phyloP scores from a whole-genome alignment of 805 yeast species.

The Komagataella ulmi region DNA sequence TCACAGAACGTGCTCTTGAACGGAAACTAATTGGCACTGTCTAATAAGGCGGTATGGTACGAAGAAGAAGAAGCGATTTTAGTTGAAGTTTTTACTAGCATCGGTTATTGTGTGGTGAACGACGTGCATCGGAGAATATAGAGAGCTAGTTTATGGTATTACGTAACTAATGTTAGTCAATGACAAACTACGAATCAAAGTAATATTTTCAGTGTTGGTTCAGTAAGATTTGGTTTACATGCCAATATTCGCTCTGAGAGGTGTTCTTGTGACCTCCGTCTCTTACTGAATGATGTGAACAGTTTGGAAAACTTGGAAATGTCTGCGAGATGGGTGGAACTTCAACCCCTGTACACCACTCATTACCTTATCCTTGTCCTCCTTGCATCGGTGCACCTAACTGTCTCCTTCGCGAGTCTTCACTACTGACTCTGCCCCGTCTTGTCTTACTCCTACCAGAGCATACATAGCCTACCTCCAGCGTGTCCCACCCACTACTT shows the following conservation, averaged over 20 bases:
- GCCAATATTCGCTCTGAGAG: no score
- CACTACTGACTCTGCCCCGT: not conserved
- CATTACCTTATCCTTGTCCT: no score
- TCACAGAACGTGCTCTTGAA: not conserved
- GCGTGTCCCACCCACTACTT: not conserved
- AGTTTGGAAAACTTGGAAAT: no score
- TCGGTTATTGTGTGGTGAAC: not conserved
- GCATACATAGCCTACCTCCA: not conserved
- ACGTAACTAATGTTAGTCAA: not conserved
- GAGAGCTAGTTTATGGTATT: not conserved
- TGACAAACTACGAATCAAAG: no score
- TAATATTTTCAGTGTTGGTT: no score
- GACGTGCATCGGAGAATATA: not conserved
- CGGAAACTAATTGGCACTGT: slow-evolving; percentile 1
- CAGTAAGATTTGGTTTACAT: no score
- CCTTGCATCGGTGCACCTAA: no score
- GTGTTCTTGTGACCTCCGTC: no score
- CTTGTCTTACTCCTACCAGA: not conserved
- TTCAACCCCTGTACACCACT: no score
- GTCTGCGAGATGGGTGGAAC: no score
- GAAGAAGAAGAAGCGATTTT: not conserved
- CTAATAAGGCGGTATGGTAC: slow-evolving; percentile 3
- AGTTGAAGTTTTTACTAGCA: not conserved
- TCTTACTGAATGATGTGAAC: no score
- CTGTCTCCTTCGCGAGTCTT: not conserved